A percentile compares a stretch with the other conserved stretches of the same genome.
phyloP scores from a whole-genome alignment of 116 monocot species.

The Papilionanthe hybrid region DNA sequence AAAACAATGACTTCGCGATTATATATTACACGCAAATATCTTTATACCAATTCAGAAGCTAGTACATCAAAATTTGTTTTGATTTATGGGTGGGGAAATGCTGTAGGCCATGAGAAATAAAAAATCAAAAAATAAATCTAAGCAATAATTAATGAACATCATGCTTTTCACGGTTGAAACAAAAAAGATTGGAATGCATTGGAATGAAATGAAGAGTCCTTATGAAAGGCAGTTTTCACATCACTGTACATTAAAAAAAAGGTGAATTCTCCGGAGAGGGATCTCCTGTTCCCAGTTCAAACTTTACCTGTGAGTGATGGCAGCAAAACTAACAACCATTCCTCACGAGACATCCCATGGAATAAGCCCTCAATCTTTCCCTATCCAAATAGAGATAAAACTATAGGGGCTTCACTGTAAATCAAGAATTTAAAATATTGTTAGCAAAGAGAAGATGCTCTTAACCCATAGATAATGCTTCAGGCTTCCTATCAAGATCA shows the following conservation, averaged over 20 bases:
- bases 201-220: not conserved
- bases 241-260: not conserved
- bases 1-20: no score
- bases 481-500: slow-evolving; percentile 1
- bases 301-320: slow-evolving; percentile 3
- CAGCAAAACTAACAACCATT: not conserved
- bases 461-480: not conserved
- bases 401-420: not conserved
- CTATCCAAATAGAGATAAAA: not conserved
- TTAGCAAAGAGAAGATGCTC: not conserved
- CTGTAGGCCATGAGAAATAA: no score
- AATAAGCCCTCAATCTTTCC: not conserved
- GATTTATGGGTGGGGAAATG: no score
- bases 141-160: not conserved
- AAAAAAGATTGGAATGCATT: slow-evolving; percentile 1
- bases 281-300: not conserved
- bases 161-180: not conserved
- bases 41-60: no score
- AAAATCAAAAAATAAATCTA: no score
- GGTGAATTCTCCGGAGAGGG: not conserved
- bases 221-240: not conserved
- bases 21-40: no score
- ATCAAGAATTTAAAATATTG: not conserved
- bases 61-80: no score
- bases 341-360: not conserved